Percentiles rank a stretch among this genome's conserved stretches.
These are phyloP conservation scores for Amphibolis antarctica DNA, from an alignment of 106 monocot species.

Conservation along the genomic window DNA sequence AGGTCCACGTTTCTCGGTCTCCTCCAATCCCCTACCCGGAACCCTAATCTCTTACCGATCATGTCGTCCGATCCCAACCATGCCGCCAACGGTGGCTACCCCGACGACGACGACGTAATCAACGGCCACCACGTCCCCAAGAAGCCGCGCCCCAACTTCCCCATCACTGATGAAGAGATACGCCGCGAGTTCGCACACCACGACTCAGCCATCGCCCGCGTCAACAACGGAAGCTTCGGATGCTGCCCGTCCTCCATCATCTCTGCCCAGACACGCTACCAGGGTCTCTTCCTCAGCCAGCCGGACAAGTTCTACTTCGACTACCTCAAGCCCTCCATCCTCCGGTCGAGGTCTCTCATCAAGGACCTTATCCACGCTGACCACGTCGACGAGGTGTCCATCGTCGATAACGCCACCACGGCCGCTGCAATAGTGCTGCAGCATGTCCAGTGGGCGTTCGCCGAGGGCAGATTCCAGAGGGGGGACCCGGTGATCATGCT, in stretches of 20 bases:
- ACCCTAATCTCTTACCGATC: no score
- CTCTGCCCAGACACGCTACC: constrained; percentile 16
- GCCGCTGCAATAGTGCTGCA: constrained; percentile 29
- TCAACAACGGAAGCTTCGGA: constrained; percentile 51
- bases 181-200: constrained; percentile 30
- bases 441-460: constrained; percentile 16
- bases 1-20: no score
- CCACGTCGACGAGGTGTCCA: constrained; percentile 22
- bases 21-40: no score
- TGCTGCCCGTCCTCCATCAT: constrained; percentile 31
- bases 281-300: constrained; percentile 23
- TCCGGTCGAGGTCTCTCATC: constrained; percentile 13
- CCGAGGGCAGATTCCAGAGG: constrained; percentile 10
- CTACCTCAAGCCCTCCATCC: constrained; percentile 16
- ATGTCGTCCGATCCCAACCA: background rate
- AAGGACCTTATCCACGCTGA: constrained; percentile 21
- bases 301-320: constrained; percentile 27
- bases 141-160: constrained; percentile 11
- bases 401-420: constrained; percentile 31
- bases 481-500: constrained; percentile 26
- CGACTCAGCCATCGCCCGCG: constrained; percentile 24
- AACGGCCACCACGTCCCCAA: constrained; percentile 22
- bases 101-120: background rate
- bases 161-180: constrained; percentile 27
- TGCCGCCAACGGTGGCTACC: background rate